Evolutionary conservation across 1,139 yeast genomes (phyloP).

Genomic region (Candida sp.): DNA sequence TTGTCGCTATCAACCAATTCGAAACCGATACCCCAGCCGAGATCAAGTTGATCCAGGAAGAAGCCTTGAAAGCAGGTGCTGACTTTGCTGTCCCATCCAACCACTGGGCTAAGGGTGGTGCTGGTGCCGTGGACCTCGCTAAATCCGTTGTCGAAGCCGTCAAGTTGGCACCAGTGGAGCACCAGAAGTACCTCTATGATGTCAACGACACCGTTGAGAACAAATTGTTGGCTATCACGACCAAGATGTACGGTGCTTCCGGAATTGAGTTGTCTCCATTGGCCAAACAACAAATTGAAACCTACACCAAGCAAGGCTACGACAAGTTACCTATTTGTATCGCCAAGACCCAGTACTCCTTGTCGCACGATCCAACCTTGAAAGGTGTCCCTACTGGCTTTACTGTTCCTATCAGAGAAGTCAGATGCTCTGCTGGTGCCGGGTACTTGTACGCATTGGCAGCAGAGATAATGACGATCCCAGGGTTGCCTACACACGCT

Average conservation of each 20-base stretch:
- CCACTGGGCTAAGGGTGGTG: constrained; percentile 99
- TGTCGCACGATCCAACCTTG: constrained; percentile 91
- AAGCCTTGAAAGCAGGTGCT: constrained; percentile 94
- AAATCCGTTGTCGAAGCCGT: constrained; percentile 82
- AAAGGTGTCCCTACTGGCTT: constrained; percentile 97
- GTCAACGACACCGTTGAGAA: constrained; percentile 73
- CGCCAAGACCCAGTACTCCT: constrained; percentile 97
- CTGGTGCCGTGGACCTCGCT: constrained; percentile 90
- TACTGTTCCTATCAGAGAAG: constrained; percentile 93
- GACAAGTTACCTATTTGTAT: constrained; percentile 94
- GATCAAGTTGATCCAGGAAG: constrained; percentile 67
- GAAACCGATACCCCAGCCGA: constrained; percentile 87
- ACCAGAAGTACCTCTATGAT: constrained; percentile 60
- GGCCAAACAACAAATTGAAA: constrained; percentile 83
- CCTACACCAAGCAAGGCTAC: constrained; percentile 89
- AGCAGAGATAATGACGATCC: constrained; percentile 96
- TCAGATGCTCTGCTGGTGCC: constrained; percentile 95
- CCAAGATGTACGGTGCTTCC: constrained; percentile 93
- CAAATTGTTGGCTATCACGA: constrained; percentile 83
- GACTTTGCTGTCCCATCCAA: constrained; percentile 90
- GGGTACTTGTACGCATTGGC: constrained; percentile 97
- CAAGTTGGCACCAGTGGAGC: constrained; percentile 50
- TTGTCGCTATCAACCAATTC: constrained; percentile 92
- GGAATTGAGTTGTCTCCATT: constrained; percentile 86
- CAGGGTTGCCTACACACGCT: constrained; percentile 96